phyloP scores from a whole-genome alignment of 2,329 filamentous ascomycete species.

The Corynespora cassiicola region DNA sequence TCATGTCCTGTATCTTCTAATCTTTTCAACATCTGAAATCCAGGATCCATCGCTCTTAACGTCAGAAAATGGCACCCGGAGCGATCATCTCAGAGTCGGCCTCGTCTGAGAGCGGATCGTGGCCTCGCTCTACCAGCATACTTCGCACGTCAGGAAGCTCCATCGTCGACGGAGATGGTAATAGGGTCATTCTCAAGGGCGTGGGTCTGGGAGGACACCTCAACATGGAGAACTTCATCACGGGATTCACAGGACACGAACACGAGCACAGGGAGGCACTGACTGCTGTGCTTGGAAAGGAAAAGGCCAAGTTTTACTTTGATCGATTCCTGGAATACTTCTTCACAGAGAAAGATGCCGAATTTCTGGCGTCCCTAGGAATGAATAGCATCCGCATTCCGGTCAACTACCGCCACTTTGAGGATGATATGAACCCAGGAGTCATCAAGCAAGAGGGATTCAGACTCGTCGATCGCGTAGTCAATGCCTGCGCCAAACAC shows the following conservation, averaged over 20 bases:
- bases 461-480: constrained; percentile 12
- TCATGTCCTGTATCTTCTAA: no score
- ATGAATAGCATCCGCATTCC: constrained; percentile 18
- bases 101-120: not conserved
- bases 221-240: constrained; percentile 27
- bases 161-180: constrained; percentile 15
- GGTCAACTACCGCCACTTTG: constrained; percentile 19
- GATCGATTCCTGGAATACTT: constrained; percentile 20
- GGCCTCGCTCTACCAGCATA: not conserved
- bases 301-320: constrained; percentile 21
- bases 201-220: constrained; percentile 19
- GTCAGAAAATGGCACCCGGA: constrained; percentile 1
- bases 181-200: constrained; percentile 21
- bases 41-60: no score
- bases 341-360: constrained; percentile 19
- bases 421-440: constrained; percentile 13
- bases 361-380: constrained; percentile 17
- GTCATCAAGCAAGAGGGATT: constrained; percentile 15
- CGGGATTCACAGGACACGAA: constrained; percentile 20
- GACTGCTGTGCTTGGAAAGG: constrained; percentile 12
- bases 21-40: no score
- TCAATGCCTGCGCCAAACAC: constrained; percentile 13
- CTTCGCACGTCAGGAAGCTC: constrained; percentile 14
- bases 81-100: not conserved
- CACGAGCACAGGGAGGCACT: constrained; percentile 17